Percentiles rank a stretch among this genome's conserved stretches.
Conservation (phyloP, 106 monocot genomes). For the Acorus gramineus region DNA sequence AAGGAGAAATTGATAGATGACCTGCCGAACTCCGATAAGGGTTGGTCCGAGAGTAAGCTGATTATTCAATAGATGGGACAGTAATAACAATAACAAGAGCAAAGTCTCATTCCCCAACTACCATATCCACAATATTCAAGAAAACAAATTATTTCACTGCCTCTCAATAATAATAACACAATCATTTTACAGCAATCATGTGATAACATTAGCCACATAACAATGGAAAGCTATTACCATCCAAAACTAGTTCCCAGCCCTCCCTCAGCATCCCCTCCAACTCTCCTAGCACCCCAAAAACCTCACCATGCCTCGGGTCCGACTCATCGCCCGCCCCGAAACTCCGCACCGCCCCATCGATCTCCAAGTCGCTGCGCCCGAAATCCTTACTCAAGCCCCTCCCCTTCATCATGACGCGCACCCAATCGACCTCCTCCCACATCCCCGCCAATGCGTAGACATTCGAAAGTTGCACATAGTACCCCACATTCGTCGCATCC, state of each 20-base stretch:
- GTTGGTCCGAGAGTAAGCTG: no score
- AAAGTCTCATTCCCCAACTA: no score
- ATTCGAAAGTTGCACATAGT: constrained; percentile 78
- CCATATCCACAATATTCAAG: no score
- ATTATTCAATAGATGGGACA: no score
- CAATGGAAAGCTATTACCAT: no score
- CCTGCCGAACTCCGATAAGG: no score
- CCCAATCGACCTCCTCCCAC: constrained; percentile 49
- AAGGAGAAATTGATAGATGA: no score
- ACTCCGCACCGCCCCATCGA: constrained; percentile 32
- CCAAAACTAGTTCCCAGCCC: not conserved
- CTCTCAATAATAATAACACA: no score
- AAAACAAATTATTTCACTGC: no score
- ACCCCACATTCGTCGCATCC: constrained; percentile 72
- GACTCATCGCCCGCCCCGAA: constrained; percentile 38
- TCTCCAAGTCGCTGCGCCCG: constrained; percentile 47
- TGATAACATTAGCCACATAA: no score
- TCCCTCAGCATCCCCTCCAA: constrained; percentile 43
- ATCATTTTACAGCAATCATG: no score
- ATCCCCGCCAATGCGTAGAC: constrained; percentile 55
- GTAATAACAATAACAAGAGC: no score
- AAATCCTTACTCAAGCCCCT: constrained; percentile 39
- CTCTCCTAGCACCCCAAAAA: constrained; percentile 22
- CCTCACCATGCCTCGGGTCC: constrained; percentile 31
- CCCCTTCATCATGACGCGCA: constrained; percentile 55